A percentile compares a stretch with the other conserved stretches of the same genome.
Conservation (phyloP, 345 rosid species). For the Fremontodendron californicum region DNA sequence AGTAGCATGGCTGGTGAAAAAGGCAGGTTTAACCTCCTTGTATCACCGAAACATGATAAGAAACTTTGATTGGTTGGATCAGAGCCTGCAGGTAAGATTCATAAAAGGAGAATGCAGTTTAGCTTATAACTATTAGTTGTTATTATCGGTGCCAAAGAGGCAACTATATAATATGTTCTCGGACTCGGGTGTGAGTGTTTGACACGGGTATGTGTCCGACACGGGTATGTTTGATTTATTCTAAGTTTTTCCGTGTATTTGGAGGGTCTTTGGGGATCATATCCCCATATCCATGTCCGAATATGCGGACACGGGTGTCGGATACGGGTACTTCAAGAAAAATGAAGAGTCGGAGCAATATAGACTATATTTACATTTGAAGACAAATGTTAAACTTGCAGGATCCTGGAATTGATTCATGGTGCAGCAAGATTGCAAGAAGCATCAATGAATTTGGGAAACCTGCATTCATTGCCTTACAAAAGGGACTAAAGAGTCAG, state of each 20-base stretch:
- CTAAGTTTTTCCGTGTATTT: too few relatives aligned
- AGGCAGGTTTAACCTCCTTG: constrained; percentile 64
- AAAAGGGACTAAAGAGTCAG: constrained; percentile 61
- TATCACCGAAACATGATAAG: constrained; percentile 68
- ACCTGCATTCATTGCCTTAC: constrained; percentile 50
- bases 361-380: too few relatives aligned
- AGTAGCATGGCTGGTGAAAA: constrained; percentile 77
- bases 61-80: constrained; percentile 72
- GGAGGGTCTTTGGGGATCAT: too few relatives aligned
- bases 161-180: too few relatives aligned
- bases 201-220: not conserved
- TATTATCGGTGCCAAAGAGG: too few relatives aligned
- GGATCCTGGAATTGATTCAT: constrained; percentile 66
- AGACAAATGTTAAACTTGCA: constrained; percentile 25
- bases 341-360: too few relatives aligned
- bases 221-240: too few relatives aligned
- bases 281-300: too few relatives aligned
- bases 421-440: constrained; percentile 71
- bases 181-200: not conserved
- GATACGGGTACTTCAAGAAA: too few relatives aligned
- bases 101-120: not conserved
- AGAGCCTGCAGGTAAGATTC: constrained; percentile 55
- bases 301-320: too few relatives aligned
- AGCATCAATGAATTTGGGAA: constrained; percentile 45
- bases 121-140: too few relatives aligned